Evolutionary conservation across 352 stramenopile genomes (phyloP), one percentile per base, ranked within the genome.

Genomic region (Phytophthora pini): DNA sequence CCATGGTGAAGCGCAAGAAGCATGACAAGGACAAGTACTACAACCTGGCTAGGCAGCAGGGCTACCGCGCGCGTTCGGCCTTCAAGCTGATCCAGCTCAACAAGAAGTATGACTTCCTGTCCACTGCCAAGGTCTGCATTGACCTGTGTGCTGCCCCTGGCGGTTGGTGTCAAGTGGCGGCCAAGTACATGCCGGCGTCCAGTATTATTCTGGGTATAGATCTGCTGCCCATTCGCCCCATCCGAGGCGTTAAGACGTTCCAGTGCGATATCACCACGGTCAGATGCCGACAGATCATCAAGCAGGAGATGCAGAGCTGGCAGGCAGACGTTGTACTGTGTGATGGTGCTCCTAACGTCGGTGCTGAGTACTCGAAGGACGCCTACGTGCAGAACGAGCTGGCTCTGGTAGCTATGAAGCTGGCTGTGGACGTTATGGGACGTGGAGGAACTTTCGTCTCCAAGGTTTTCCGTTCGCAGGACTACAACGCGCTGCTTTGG

Each of bases 81-180:
- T 99, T 99, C 87, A 99, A 99, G 89, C 88, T 99, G 36, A 98
- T 99, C 74, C 94, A 98, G 83, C 97, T 99, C 52, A 99, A 99
- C 87, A 98, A 98, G 73, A 99, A 99, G 85, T 99, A 99, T 92
- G 89, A 98, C 65, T 97, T 99, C 46, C 77, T 99, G 22, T 91
- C 87, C 44, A 98, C 96, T 38, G 93, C 97, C 46, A 98, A 98
- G 59, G 94, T 99, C 6, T 97, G 98, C 63, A 97, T 99, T 68
- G 98, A 99, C 82, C 84, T 99, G 13, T 99, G 98, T 78, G 98
- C 97, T 0, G 98, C 98, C 8, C 98, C 98, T 13, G 98, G 98
- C 46, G 98, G 98, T 31, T 99, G 98, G 98, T 98, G 97, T 65
- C 95, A 98, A 72, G 90, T 97, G 9, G 84, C 84, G 12, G 86